Conservation (phyloP, 768 basidiomycete genomes). For the Psilocybe sp. region DNA sequence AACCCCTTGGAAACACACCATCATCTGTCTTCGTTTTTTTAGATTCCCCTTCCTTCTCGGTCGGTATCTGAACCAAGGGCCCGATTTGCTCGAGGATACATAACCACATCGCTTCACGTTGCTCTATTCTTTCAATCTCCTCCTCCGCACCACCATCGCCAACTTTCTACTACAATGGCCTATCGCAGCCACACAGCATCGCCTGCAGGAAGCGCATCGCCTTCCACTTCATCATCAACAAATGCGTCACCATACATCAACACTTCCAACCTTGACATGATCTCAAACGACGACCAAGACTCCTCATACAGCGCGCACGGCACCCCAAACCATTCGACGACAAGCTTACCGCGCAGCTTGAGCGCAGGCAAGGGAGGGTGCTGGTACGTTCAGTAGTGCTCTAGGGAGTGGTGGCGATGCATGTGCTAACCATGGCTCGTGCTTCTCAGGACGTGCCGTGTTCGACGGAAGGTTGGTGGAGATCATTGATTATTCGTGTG, state of each 20-base stretch:
- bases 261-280: slow-evolving; percentile 31
- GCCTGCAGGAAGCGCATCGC: slow-evolving; percentile 46
- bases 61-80: slow-evolving; percentile 28
- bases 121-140: slow-evolving; percentile 22
- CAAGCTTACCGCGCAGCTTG: slow-evolving; percentile 49
- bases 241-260: slow-evolving; percentile 45
- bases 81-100: slow-evolving; percentile 33
- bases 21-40: slow-evolving; percentile 35
- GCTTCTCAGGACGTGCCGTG: slow-evolving; percentile 69
- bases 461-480: slow-evolving; percentile 70
- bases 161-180: slow-evolving; percentile 35
- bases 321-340: slow-evolving; percentile 46
- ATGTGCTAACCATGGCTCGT: slow-evolving; percentile 12
- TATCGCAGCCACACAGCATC: slow-evolving; percentile 47
- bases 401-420: slow-evolving; percentile 2
- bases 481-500: slow-evolving; percentile 9
- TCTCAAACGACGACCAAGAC: slow-evolving; percentile 35
- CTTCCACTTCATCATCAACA: slow-evolving; percentile 42
- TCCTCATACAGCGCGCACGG: slow-evolving; percentile 31
- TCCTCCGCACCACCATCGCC: slow-evolving; percentile 18
- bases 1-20: slow-evolving; percentile 45
- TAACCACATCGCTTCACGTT: slow-evolving; percentile 29
- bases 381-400: slow-evolving; percentile 51
- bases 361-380: slow-evolving; percentile 72
- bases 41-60: slow-evolving; percentile 32